Conservation (phyloP, 2,329 filamentous ascomycete species). For the Grosmannia clavigera region DNA sequence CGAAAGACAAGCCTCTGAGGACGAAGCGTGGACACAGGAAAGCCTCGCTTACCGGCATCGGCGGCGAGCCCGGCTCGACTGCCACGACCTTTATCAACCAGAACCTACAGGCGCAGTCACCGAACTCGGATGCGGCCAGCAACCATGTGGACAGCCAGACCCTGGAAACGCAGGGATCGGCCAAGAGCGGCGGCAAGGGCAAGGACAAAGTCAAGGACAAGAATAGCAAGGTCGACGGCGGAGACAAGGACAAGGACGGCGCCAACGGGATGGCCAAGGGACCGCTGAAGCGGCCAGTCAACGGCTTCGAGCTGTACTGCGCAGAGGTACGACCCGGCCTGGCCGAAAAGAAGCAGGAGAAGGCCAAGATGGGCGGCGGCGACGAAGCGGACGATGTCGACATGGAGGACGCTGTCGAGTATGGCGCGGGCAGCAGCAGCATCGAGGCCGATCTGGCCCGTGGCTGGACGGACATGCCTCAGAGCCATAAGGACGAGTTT, state of each 20-base stretch:
- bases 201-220: slow-evolving; percentile 18
- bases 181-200: slow-evolving; percentile 18
- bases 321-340: slow-evolving; percentile 33
- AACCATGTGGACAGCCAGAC: slow-evolving; percentile 29
- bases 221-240: slow-evolving; percentile 20
- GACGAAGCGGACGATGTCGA: slow-evolving; percentile 28
- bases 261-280: background rate
- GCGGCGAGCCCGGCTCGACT: slow-evolving; percentile 28
- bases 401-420: slow-evolving; percentile 9
- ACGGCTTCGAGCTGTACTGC: slow-evolving; percentile 44
- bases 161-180: slow-evolving; percentile 3
- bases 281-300: slow-evolving; percentile 22
- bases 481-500: slow-evolving; percentile 36
- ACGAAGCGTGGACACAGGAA: slow-evolving; percentile 62
- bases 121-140: slow-evolving; percentile 40
- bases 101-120: slow-evolving; percentile 32
- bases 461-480: slow-evolving; percentile 40
- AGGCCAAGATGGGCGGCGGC: slow-evolving; percentile 16
- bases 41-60: slow-evolving; percentile 33
- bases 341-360: slow-evolving; percentile 21
- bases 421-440: slow-evolving; percentile 13
- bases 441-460: slow-evolving; percentile 43
- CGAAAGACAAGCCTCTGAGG: slow-evolving; percentile 65
- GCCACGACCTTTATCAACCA: slow-evolving; percentile 33
- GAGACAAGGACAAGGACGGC: slow-evolving; percentile 18